Percentiles rank a stretch among this genome's conserved stretches.
Conservation (phyloP, 768 basidiomycete species). For the Sarcodon aspratus region DNA sequence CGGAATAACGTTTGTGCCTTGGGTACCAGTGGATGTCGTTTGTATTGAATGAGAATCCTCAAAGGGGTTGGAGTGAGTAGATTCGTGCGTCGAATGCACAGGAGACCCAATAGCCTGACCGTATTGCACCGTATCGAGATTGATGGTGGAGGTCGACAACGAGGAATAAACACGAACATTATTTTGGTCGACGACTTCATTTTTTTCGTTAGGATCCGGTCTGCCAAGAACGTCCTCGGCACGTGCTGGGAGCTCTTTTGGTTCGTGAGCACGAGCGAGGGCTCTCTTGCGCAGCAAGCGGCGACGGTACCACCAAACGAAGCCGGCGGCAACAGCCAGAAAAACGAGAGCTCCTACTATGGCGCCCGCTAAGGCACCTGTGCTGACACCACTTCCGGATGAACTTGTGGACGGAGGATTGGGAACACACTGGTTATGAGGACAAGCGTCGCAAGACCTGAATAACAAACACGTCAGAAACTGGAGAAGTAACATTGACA, state of each 20-base stretch:
- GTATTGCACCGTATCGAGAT: constrained; percentile 36
- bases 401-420: constrained; percentile 10
- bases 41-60: constrained; percentile 71
- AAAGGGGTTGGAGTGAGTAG: constrained; percentile 54
- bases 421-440: constrained; percentile 38
- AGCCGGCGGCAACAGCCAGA: constrained; percentile 35
- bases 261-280: constrained; percentile 17
- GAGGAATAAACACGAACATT: constrained; percentile 38
- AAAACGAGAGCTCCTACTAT: constrained; percentile 55
- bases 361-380: constrained; percentile 66
- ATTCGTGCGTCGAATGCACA: constrained; percentile 15
- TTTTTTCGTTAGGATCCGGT: constrained; percentile 72
- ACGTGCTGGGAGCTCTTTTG: constrained; percentile 53
- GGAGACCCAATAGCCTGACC: constrained; percentile 14
- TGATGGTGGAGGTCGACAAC: constrained; percentile 29
- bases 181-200: constrained; percentile 20
- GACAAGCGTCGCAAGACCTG: constrained; percentile 52
- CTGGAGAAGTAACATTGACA: background rate
- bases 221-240: constrained; percentile 72
- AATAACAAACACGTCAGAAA: constrained; percentile 2
- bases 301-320: constrained; percentile 59
- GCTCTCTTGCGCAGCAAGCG: constrained; percentile 26
- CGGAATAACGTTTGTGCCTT: constrained; percentile 78
- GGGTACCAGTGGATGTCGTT: constrained; percentile 59
- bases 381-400: constrained; percentile 33